Evolutionary conservation across 1,284 basidiomycete species (phyloP).

Genomic region (Cutaneotrichosporon mucoides): DNA sequence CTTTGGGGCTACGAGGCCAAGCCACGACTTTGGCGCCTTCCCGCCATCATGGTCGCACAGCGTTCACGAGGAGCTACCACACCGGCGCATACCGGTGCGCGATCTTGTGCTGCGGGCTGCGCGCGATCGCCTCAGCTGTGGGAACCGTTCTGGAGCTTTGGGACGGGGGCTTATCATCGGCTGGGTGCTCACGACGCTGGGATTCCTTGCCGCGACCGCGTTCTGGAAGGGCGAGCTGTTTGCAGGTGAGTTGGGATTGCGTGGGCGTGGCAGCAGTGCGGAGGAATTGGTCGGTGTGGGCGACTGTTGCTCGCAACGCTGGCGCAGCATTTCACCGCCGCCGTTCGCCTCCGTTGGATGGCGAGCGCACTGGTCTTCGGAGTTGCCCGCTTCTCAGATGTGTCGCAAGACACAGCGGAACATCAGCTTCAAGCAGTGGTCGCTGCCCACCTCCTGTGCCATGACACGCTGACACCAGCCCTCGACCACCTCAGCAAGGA

Average conservation of each 20-base stretch:
- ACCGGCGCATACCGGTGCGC: not conserved
- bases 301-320: not conserved
- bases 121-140: constrained; percentile 11
- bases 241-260: constrained; percentile 26
- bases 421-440: no score
- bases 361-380: no score
- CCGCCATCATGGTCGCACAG: constrained; percentile 14
- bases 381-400: no score
- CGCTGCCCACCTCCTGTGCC: no score
- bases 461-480: constrained; percentile 27
- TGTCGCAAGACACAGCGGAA: no score
- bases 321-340: no score
- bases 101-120: constrained; percentile 6
- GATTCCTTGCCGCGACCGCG: constrained; percentile 38
- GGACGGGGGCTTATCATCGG: constrained; percentile 40
- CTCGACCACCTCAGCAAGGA: constrained; percentile 42
- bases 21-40: constrained; percentile 6
- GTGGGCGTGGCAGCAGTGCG: not conserved
- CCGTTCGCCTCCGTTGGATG: no score
- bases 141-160: constrained; percentile 21
- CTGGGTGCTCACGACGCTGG: constrained; percentile 41
- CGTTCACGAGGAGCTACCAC: not conserved
- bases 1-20: not conserved
- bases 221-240: constrained; percentile 46
- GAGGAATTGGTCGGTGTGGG: not conserved